phyloP scores from a whole-genome alignment of 306 rosid species.

The Cyclanthera cordifolia region DNA sequence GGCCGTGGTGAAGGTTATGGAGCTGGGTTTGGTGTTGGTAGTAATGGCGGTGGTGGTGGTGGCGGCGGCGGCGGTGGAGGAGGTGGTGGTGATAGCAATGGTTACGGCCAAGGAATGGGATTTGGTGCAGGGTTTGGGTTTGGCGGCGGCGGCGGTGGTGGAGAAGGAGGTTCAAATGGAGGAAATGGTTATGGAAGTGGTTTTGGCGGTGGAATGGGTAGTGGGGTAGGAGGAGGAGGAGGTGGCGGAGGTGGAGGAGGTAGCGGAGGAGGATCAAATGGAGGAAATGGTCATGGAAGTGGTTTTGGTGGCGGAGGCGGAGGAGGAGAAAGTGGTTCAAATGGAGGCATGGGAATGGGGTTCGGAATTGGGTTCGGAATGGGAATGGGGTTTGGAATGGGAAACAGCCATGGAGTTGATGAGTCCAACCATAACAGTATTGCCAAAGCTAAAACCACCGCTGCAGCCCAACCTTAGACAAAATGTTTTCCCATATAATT shows the following conservation, averaged over 20 bases:
- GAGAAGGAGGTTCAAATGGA: slow-evolving; percentile 1
- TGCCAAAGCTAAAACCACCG: background rate
- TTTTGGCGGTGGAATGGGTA: background rate
- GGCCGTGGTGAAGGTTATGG: slow-evolving; percentile 13
- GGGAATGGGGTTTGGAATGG: slow-evolving; percentile 1
- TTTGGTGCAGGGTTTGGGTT: slow-evolving; percentile 6
- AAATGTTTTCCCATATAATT: too few relatives aligned
- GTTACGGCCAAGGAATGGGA: slow-evolving; percentile 9
- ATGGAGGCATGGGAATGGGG: background rate
- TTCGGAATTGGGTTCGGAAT: background rate
- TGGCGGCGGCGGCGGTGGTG: background rate
- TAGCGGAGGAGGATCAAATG: background rate
- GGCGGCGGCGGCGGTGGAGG: background rate
- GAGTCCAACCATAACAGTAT: background rate
- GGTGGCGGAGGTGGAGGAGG: background rate
- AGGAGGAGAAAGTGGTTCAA: background rate
- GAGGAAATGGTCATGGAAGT: background rate
- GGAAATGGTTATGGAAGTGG: slow-evolving; percentile 10
- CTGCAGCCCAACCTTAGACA: background rate
- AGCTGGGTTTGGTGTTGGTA: slow-evolving; percentile 1
- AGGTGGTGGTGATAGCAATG: background rate
- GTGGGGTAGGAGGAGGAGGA: background rate
- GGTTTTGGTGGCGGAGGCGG: slow-evolving; percentile 4
- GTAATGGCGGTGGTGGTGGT: background rate
- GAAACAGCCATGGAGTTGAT: background rate